Conservation (phyloP, 129 eudicot genomes). For the Saussurea involucrata region DNA sequence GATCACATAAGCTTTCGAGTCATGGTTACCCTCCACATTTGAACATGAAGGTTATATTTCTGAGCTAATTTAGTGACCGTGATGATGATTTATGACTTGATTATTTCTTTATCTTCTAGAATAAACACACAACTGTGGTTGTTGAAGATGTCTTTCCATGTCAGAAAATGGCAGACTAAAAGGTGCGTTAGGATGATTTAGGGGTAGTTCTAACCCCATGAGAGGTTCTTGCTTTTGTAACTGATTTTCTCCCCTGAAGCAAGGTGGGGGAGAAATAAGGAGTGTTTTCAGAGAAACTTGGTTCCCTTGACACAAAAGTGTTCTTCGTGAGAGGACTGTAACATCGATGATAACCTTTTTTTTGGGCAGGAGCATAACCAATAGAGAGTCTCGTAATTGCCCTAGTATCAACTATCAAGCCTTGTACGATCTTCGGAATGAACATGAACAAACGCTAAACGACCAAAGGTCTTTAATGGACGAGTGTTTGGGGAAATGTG, state of each 20-base stretch:
- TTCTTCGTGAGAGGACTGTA: neutral
- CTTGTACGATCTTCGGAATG: neutral
- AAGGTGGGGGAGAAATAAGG: neutral
- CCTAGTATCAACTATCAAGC: neutral
- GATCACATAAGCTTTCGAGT: no score
- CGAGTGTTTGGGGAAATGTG: neutral
- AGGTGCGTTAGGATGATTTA: neutral
- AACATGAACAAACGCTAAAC: no score
- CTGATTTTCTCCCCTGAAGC: neutral
- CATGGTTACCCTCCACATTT: no score
- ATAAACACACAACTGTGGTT: neutral
- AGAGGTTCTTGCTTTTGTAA: neutral
- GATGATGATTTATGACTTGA: neutral
- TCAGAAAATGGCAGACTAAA: neutral
- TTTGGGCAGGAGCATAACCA: no score
- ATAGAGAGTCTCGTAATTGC: no score
- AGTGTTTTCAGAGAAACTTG: neutral
- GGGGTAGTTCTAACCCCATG: neutral
- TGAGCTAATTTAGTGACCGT: no score
- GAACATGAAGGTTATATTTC: no score
- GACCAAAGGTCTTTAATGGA: no score
- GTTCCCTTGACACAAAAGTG: neutral
- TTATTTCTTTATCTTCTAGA: neutral
- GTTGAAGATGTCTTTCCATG: neutral
- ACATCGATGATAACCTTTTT: neutral